Percentiles rank a stretch among this genome's conserved stretches.
These are phyloP conservation scores for Herpetospermum pedunculosum DNA, from an alignment of 306 rosid species.

Conservation along the genomic window DNA sequence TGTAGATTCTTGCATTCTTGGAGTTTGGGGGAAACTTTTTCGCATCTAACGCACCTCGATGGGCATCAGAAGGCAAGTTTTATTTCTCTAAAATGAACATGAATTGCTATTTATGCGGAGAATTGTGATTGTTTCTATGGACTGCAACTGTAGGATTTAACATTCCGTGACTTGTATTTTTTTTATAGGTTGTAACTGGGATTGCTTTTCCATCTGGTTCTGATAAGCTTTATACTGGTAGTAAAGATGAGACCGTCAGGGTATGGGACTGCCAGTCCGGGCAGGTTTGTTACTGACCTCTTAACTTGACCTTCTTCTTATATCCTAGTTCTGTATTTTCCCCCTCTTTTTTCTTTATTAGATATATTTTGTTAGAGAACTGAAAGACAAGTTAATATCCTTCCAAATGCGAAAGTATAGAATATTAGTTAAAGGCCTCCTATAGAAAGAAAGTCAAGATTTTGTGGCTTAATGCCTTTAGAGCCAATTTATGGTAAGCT, in stretches of 20 bases:
- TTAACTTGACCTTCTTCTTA: conserved; percentile 3
- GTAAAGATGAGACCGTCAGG: conserved; percentile 75
- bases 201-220: conserved; percentile 88
- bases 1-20: conserved; percentile 78
- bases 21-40: conserved; percentile 77
- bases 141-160: not conserved
- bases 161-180: not conserved
- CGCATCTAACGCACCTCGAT: conserved; percentile 68
- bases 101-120: not conserved
- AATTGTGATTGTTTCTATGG: not conserved
- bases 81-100: not conserved
- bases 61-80: conserved; percentile 68
- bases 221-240: conserved; percentile 86
- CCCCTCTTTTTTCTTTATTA: not conserved
- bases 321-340: conserved; percentile 6
- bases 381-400: not conserved
- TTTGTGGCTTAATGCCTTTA: not conserved
- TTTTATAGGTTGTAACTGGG: conserved; percentile 59
- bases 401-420: not conserved
- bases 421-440: not conserved
- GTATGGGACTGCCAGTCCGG: conserved; percentile 97
- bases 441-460: not conserved
- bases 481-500: not conserved
- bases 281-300: conserved; percentile 39
- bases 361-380: not conserved